Base-by-base conservation (phyloP, 805 yeast species). In the Yarrowia yakushimensis region DNA sequence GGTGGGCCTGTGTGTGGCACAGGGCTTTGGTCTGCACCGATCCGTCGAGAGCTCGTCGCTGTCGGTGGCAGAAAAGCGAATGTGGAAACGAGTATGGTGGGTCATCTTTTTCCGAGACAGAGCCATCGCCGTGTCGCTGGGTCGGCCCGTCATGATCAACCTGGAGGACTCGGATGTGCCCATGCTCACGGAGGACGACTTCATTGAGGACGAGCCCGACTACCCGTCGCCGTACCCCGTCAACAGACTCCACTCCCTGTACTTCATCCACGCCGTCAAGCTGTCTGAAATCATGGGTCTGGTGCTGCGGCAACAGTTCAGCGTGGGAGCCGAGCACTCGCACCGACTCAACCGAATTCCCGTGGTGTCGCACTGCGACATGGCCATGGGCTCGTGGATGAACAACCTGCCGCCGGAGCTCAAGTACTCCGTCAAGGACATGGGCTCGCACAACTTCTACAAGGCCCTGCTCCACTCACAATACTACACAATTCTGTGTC, bases 61-160 rank as follows among this genome's bases (percentile, higher is more conserved):
- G 52, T 72, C 80, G 28, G 71, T 71, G 17, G 70, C 78, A 20
- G 78, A 81, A 52, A 68, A 73, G 25, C 81, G 81, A 64, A 70
- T 84, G 39, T 84, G 86, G 80, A 80, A 86, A 66, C 76, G 91
- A 43, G 77, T 87, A 13, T 88, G 91, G 90, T 88, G 96, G 96
- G 78, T 84, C 65, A 73, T 89, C 20, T 86, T 85, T 71, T 82
- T 83, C 64, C 84, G 88, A 67, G 96, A 88, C 72, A 76, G 90
- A 23, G 77, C 82, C 41, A 83, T 85, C 10, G 84, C 91, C 2
- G 80, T 86, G 57, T 89, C 91, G 0, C 84, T 85, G 73, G 92
- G 94, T 15, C 78, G 91, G 63, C 94, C 96, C 0, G 73, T 82
- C 6, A 77, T 81, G 67, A 85, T 89, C 54, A 85, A 85, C 67